A percentile compares a stretch with the other conserved stretches of the same genome.
phyloP scores from a whole-genome alignment of 1,139 yeast species.

The Neolecta irregularis region DNA sequence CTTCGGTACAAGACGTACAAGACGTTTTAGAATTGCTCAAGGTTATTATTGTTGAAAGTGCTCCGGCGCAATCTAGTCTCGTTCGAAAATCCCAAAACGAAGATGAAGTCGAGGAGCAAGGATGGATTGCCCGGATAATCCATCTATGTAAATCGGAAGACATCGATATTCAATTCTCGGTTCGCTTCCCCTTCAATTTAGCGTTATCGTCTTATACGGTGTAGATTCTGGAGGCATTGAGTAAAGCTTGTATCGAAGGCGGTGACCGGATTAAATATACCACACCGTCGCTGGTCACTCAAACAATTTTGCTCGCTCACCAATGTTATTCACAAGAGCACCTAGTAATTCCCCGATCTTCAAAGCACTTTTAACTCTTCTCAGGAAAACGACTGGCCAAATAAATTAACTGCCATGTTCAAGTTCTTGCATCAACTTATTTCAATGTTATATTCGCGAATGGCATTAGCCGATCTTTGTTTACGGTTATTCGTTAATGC shows the following conservation, averaged over 20 bases:
- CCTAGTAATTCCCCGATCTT: slow-evolving; percentile 15
- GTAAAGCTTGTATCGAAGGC: slow-evolving; percentile 40
- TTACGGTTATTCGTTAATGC: slow-evolving; percentile 33
- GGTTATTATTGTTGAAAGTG: slow-evolving; percentile 23
- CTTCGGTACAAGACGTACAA: slow-evolving; percentile 23
- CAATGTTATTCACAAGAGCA: slow-evolving; percentile 23
- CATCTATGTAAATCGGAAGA: slow-evolving; percentile 42
- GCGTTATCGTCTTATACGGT: background rate
- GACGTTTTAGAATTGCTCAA: slow-evolving; percentile 28
- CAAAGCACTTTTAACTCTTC: slow-evolving; percentile 10
- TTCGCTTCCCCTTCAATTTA: background rate
- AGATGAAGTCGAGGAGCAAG: slow-evolving; percentile 37
- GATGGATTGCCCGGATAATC: slow-evolving; percentile 53
- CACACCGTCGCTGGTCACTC: slow-evolving; percentile 57
- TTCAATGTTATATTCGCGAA: slow-evolving; percentile 42
- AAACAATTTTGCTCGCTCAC: slow-evolving; percentile 45
- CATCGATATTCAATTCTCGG: slow-evolving; percentile 34
- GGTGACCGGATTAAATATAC: slow-evolving; percentile 44
- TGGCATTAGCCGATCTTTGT: slow-evolving; percentile 36
- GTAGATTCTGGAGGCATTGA: slow-evolving; percentile 39
- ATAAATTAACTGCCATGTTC: slow-evolving; percentile 38
- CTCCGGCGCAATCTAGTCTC: slow-evolving; percentile 16
- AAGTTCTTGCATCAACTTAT: slow-evolving; percentile 59
- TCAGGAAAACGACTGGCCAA: slow-evolving; percentile 19
- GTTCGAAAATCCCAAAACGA: slow-evolving; percentile 15